Evolutionary conservation across 768 basidiomycete species (phyloP).

Genomic region (Mycena leptocephala): DNA sequence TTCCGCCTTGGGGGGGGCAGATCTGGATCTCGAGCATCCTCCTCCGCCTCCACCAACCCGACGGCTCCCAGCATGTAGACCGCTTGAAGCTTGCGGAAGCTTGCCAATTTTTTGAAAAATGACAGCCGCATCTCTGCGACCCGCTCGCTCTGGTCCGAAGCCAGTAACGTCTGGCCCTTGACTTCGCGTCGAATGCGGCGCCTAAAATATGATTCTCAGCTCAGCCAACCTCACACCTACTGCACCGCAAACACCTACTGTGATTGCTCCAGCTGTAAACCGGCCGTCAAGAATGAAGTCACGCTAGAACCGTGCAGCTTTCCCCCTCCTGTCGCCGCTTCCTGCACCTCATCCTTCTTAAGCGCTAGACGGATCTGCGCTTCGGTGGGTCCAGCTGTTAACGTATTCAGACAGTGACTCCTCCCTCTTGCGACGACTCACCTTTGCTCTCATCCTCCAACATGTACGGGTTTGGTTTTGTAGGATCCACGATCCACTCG

Average conservation of each 20-base stretch:
- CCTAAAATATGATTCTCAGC: neutral
- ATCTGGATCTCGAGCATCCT: neutral
- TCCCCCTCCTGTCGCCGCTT: neutral
- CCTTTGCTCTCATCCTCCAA: neutral
- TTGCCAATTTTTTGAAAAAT: neutral
- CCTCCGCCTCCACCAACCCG: neutral
- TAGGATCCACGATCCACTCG: neutral
- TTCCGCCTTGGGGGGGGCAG: neutral
- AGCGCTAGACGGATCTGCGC: neutral
- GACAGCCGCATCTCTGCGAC: neutral
- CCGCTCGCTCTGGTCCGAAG: neutral
- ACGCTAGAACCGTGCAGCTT: neutral
- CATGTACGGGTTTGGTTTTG: slow-evolving; percentile 3
- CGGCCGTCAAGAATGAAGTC: neutral
- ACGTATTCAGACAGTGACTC: too few relatives aligned
- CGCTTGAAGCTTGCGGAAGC: slow-evolving; percentile 12
- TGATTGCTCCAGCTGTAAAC: neutral
- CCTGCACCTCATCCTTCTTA: neutral
- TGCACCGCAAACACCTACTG: slow-evolving; percentile 13
- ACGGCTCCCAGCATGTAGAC: slow-evolving; percentile 10
- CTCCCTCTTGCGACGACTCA: too few relatives aligned
- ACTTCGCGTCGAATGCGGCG: neutral
- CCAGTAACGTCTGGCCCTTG: neutral
- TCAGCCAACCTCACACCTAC: too few relatives aligned
- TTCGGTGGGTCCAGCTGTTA: neutral